Evolutionary conservation across 169 alveolate genomes (phyloP).

Genomic region (Eimeria falciformis): DNA sequence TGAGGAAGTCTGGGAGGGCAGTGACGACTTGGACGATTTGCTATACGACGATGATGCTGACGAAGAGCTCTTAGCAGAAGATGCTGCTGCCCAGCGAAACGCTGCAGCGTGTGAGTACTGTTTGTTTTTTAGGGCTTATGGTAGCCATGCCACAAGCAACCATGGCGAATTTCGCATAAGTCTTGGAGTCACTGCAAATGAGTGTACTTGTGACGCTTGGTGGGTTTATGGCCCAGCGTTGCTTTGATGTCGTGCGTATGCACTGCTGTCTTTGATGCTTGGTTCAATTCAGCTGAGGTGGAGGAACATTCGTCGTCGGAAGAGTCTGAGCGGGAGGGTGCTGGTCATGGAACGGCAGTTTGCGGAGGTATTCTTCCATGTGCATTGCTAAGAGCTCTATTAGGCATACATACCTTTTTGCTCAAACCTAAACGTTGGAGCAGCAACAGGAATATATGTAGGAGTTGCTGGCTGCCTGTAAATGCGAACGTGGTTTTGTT

Average conservation of each 20-base stretch:
- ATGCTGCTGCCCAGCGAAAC: constrained; percentile 28
- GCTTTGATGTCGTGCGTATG: no score
- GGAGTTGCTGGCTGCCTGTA: no score
- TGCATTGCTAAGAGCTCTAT: no score
- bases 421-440: no score
- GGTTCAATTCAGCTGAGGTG: constrained; percentile 43
- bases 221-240: no score
- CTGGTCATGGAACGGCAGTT: background rate
- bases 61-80: constrained; percentile 46
- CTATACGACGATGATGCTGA: constrained; percentile 64
- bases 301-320: constrained; percentile 39
- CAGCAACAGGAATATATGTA: no score
- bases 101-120: constrained; percentile 43
- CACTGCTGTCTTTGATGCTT: background rate
- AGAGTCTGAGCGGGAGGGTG: constrained; percentile 27
- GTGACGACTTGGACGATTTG: constrained; percentile 38
- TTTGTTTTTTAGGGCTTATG: background rate
- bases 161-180: background rate
- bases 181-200: background rate
- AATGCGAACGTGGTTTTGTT: background rate
- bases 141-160: background rate
- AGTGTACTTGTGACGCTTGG: no score
- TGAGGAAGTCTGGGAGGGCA: constrained; percentile 37
- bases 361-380: background rate
- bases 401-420: no score